Conservation (phyloP, 345 rosid species). For the thale cress (Arabidopsis thaliana) region TAIR10.1 NC_003074.8:9288001-9288500, state of each 20-base stretch:
- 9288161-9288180: slow-evolving; percentile 59
- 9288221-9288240: slow-evolving; percentile 83
- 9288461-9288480: slow-evolving; percentile 35
- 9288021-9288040: slow-evolving; percentile 61
- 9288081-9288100: slow-evolving; percentile 74
- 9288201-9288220: slow-evolving; percentile 88
- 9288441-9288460: slow-evolving; percentile 75
- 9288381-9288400: slow-evolving; percentile 65
- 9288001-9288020: slow-evolving; percentile 70
- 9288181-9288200: slow-evolving; percentile 70
- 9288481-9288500: not conserved
- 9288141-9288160: slow-evolving; percentile 57
- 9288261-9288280: slow-evolving; percentile 83
- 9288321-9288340: slow-evolving; percentile 70
- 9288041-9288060: slow-evolving; percentile 66
- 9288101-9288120: slow-evolving; percentile 69
- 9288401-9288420: slow-evolving; percentile 69
- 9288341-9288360: slow-evolving; percentile 60
- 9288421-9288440: slow-evolving; percentile 94
- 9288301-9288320: slow-evolving; percentile 80
- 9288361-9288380: slow-evolving; percentile 70
- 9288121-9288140: slow-evolving; percentile 77
- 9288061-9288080: slow-evolving; percentile 79
- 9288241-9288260: slow-evolving; percentile 81
- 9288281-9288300: slow-evolving; percentile 62